Conservation (phyloP, 192 early-diverging fungal genomes). For the Mortierella antarctica region DNA sequence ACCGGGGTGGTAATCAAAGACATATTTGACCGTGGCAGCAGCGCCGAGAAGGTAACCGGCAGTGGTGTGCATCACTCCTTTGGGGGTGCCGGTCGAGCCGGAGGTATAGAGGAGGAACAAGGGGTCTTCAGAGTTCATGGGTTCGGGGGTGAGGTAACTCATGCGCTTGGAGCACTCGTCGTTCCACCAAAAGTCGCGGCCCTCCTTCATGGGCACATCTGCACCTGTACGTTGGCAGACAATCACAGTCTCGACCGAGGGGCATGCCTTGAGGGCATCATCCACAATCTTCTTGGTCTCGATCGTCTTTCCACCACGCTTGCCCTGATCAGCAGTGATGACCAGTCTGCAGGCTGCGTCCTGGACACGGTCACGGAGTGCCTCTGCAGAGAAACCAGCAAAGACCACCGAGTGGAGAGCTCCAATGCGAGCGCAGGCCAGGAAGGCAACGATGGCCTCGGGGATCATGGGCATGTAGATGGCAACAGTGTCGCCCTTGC, state of each 20-base stretch:
- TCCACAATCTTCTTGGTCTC: slow-evolving; percentile 94
- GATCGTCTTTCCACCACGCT: slow-evolving; percentile 90
- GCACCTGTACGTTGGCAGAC: slow-evolving; percentile 93
- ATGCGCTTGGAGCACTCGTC: slow-evolving; percentile 87
- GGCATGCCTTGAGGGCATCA: slow-evolving; percentile 83
- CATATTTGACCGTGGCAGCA: slow-evolving; percentile 86
- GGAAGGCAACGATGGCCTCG: slow-evolving; percentile 91
- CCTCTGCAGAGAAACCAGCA: slow-evolving; percentile 95
- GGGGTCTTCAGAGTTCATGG: slow-evolving; percentile 91
- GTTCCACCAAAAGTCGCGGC: slow-evolving; percentile 96
- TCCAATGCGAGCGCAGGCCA: slow-evolving; percentile 95
- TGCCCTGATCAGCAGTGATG: slow-evolving; percentile 95
- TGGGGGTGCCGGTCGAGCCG: slow-evolving; percentile 90
- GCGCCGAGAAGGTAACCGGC: slow-evolving; percentile 95
- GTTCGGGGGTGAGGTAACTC: slow-evolving; percentile 87
- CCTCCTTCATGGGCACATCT: slow-evolving; percentile 77
- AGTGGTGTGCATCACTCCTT: slow-evolving; percentile 95
- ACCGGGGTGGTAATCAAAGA: slow-evolving; percentile 92
- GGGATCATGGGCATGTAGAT: slow-evolving; percentile 99
- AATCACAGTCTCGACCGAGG: slow-evolving; percentile 84
- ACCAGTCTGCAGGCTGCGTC: slow-evolving; percentile 86
- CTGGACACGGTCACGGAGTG: slow-evolving; percentile 90
- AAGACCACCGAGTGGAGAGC: slow-evolving; percentile 95
- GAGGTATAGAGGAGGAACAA: slow-evolving; percentile 96
- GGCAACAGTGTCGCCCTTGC: slow-evolving; percentile 93